Percentiles rank a stretch among this genome's conserved stretches.
Evolutionary conservation across 2,329 filamentous ascomycete species (phyloP).

Genomic region (Alternaria ethzedia): DNA sequence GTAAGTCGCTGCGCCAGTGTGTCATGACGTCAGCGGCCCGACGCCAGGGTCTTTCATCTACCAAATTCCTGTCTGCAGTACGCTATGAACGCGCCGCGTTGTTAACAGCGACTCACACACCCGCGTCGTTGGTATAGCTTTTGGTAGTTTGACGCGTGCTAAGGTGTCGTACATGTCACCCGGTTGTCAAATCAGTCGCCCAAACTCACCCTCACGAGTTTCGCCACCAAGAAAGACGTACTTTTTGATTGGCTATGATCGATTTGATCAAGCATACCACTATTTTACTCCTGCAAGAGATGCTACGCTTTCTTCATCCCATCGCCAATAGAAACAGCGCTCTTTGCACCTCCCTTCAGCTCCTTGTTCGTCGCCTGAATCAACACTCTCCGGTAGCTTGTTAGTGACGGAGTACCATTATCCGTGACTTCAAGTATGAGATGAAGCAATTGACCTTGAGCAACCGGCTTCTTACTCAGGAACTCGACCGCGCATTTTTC

Average conservation of each 20-base stretch:
- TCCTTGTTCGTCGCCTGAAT: conserved; percentile 45
- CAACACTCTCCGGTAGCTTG: conserved; percentile 56
- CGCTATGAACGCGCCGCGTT: background rate
- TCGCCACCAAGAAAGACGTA: background rate
- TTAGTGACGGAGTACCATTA: conserved; percentile 53
- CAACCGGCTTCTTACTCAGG: conserved; percentile 44
- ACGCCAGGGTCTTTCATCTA: background rate
- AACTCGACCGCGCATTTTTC: conserved; percentile 52
- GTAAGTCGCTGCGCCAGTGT: background rate
- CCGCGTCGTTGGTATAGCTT: background rate
- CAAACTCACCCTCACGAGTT: background rate
- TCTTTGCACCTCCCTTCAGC: conserved; percentile 27
- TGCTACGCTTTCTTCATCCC: conserved; percentile 1
- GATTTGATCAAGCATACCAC: background rate
- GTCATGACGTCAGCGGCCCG: conserved; percentile 9
- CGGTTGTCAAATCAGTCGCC: background rate
- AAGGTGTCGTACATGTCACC: background rate
- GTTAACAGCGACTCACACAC: background rate
- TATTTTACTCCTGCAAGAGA: background rate
- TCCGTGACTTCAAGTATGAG: conserved; percentile 59
- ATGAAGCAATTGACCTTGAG: conserved; percentile 55
- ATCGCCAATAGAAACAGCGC: background rate
- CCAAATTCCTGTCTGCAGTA: background rate
- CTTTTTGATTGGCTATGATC: background rate
- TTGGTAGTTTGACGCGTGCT: background rate